phyloP scores from a whole-genome alignment of 352 stramenopile species.

The Aphanomyces stellatus region DNA sequence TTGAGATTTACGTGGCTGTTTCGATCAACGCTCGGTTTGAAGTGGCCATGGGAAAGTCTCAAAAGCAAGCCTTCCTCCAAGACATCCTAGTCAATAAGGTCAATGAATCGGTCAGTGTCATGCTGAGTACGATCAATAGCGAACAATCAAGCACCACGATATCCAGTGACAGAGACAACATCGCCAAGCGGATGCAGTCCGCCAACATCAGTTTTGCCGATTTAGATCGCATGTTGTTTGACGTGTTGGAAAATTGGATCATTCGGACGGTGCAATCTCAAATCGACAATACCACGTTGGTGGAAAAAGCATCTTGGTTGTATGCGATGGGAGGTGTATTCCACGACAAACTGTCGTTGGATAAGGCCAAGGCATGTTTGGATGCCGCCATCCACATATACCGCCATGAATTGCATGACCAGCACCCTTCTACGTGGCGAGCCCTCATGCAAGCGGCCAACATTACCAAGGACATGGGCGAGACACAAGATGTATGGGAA shows the following conservation, averaged over 20 bases:
- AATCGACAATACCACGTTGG: neutral
- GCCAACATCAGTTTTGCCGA: neutral
- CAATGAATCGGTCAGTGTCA: neutral
- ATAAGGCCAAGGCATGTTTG: neutral
- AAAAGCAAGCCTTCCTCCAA: neutral
- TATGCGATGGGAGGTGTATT: neutral
- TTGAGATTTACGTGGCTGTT: conserved; percentile 8
- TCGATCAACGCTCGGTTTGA: neutral
- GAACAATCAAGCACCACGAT: neutral
- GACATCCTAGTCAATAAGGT: neutral
- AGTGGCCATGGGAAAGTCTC: neutral
- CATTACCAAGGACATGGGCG: neutral
- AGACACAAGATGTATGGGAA: neutral
- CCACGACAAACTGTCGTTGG: neutral
- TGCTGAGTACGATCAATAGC: neutral
- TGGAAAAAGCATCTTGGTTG: neutral
- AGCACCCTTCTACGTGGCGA: neutral
- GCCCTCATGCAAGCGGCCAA: neutral
- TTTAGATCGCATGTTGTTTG: neutral
- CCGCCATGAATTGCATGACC: neutral
- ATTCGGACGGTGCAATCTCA: neutral
- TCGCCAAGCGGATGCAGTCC: neutral
- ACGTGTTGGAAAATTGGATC: neutral
- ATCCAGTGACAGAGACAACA: neutral
- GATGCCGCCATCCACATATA: no score